Evolutionary conservation across 1,284 basidiomycete species (phyloP).

Genomic region (Baeospora myosura): DNA sequence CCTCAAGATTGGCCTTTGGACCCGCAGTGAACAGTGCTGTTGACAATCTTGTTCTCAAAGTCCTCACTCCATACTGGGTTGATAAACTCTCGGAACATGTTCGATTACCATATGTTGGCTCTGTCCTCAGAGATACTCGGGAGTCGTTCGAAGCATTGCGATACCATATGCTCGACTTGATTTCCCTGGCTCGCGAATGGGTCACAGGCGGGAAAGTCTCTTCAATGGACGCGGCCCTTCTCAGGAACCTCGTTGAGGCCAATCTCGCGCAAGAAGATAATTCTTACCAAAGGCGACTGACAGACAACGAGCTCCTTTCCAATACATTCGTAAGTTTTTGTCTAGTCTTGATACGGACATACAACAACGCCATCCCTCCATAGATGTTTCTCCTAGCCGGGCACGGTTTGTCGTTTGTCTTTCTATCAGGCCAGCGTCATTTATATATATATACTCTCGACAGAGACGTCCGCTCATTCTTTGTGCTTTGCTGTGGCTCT

Average conservation of each 20-base stretch:
- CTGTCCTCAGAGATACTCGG: slow-evolving; percentile 19
- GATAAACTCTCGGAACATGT: slow-evolving; percentile 21
- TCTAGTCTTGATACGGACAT: not conserved
- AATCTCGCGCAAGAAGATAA: slow-evolving; percentile 30
- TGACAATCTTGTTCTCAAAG: slow-evolving; percentile 23
- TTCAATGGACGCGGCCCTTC: slow-evolving; percentile 26
- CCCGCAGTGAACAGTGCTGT: slow-evolving; percentile 26
- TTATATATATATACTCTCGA: not conserved
- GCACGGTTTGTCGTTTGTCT: slow-evolving; percentile 29
- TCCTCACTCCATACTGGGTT: slow-evolving; percentile 26
- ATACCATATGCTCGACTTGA: slow-evolving; percentile 32
- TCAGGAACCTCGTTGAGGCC: slow-evolving; percentile 38
- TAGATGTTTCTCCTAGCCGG: slow-evolving; percentile 36
- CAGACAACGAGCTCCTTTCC: slow-evolving; percentile 37
- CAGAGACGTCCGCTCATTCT: slow-evolving; percentile 40
- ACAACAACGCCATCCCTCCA: not conserved
- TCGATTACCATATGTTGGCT: slow-evolving; percentile 28
- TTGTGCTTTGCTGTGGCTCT: slow-evolving; percentile 32
- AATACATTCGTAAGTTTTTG: slow-evolving; percentile 32
- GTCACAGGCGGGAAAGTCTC: slow-evolving; percentile 20
- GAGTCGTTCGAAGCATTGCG: slow-evolving; percentile 28
- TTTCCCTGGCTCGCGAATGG: slow-evolving; percentile 27
- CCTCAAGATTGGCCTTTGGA: slow-evolving; percentile 26
- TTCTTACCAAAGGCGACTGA: slow-evolving; percentile 21
- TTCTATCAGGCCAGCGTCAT: not conserved